Base-by-base conservation (phyloP, 495 filamentous ascomycete species). In the Apiosordaria backusii region DNA sequence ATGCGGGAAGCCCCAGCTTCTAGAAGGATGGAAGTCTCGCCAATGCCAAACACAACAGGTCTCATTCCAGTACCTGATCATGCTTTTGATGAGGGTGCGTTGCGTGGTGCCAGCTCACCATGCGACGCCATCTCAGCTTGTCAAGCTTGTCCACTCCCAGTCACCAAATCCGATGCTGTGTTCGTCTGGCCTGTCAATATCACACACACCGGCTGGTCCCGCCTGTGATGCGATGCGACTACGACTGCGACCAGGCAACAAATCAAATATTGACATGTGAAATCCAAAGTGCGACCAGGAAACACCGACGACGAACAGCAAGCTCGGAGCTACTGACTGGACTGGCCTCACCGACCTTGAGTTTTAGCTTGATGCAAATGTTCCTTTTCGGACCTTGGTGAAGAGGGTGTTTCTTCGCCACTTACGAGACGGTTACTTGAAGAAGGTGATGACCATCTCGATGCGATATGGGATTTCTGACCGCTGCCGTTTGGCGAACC, bases 81-180 rank as follows among this genome's bases (percentile, higher is more conserved):
- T 45, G 9, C 35, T 45, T 18, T 45, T 45, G 35, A 45, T 45
- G 35, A 45, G 16, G 35, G 35, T 45, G 35, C 10, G 5, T 13
- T 45, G 35, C 35, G 35, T 45, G 35, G 13, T 13, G 35, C 35
- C 35, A 45, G 35, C 35, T 45, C 35, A 45, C 35, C 35, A 45
- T 45, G 35, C 35, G 35, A 45, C 35, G 13, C 4, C 35, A 15
- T 45, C 35, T 45, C 35, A 45, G 35, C 6, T 13, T 45, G 35
- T 27, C 23, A 25, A 23, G 57, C 57, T 59, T 59, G 57, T 13
- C 57, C 57, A 6, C 26, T 59, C 26, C 57, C 22, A 59, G 57
- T 13, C 24, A 55, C 53, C n/a, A 45, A 45, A 45, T 45, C 35
- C 13, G 35, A 45, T 45, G 35, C 13, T 45, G 35, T 35, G 29